Evolutionary conservation across 768 basidiomycete species (phyloP).

Genomic region (Baorangia bicolor): DNA sequence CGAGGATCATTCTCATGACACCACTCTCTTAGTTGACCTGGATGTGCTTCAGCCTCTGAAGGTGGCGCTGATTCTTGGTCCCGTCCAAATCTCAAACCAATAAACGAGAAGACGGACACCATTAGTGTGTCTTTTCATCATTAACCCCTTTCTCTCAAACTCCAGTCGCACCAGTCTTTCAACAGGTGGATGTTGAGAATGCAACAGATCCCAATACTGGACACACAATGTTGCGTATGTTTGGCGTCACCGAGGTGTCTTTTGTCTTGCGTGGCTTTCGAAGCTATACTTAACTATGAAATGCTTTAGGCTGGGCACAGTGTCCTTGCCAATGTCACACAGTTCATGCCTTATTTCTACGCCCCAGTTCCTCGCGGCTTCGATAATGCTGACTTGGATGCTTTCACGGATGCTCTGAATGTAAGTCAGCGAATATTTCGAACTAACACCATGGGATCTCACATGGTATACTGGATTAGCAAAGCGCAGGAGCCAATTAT

Average conservation of each 20-base stretch:
- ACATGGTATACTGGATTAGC: constrained; percentile 12
- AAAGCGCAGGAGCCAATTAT: constrained; percentile 30
- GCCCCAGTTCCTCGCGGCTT: constrained; percentile 86
- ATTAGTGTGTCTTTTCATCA: constrained; percentile 51
- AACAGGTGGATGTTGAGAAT: constrained; percentile 93
- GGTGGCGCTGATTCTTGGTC: constrained; percentile 78
- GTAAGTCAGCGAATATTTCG: constrained; percentile 42
- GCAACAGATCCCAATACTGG: constrained; percentile 45
- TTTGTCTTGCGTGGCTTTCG: neutral
- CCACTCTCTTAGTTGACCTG: neutral
- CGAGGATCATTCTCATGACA: neutral
- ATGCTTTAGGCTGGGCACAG: constrained; percentile 74
- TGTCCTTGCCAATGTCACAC: constrained; percentile 77
- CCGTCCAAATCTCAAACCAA: constrained; percentile 52
- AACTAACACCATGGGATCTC: neutral
- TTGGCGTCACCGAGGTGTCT: constrained; percentile 84
- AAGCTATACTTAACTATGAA: constrained; percentile 1
- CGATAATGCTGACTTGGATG: constrained; percentile 56
- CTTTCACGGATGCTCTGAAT: constrained; percentile 72
- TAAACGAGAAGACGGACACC: constrained; percentile 61
- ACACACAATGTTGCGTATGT: constrained; percentile 62
- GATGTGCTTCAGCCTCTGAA: constrained; percentile 51
- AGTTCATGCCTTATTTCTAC: constrained; percentile 93
- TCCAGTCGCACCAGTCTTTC: constrained; percentile 62
- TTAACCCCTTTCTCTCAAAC: neutral